phyloP scores from a whole-genome alignment of 495 filamentous ascomycete species.

The Penicillium macrosclerotiorum region DNA sequence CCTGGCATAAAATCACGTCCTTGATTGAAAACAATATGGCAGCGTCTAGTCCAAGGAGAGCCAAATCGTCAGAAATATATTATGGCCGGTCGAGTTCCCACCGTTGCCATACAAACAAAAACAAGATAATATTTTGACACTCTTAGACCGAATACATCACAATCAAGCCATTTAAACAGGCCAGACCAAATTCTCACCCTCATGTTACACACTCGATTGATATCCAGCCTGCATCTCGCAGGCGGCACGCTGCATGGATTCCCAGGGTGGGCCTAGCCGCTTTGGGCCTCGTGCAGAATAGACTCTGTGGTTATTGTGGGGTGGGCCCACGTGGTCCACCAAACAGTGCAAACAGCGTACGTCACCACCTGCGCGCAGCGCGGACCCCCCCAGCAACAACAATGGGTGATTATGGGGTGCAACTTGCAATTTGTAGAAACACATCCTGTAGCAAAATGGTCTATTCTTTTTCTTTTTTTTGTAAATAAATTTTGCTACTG shows the following conservation, averaged over 20 bases:
- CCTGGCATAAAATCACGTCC: too few relatives aligned
- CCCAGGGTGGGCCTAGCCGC: slow-evolving; percentile 21
- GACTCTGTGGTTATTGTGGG: slow-evolving; percentile 35
- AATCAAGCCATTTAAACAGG: too few relatives aligned
- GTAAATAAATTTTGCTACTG: not conserved
- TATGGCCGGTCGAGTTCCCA: too few relatives aligned
- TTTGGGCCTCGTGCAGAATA: slow-evolving; percentile 27
- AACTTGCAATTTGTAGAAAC: too few relatives aligned
- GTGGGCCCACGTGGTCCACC: slow-evolving; percentile 33
- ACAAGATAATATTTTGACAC: too few relatives aligned
- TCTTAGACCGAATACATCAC: not conserved
- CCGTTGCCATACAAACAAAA: too few relatives aligned
- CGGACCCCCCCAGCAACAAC: not conserved
- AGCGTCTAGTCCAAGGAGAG: too few relatives aligned
- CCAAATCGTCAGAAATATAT: too few relatives aligned
- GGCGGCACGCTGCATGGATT: slow-evolving; percentile 24
- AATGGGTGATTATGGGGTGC: too few relatives aligned
- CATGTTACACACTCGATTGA: slow-evolving; percentile 4
- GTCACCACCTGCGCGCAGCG: slow-evolving; percentile 19
- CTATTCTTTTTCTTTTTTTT: not conserved
- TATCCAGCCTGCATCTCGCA: slow-evolving; percentile 22
- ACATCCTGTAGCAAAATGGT: not conserved
- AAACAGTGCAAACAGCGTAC: slow-evolving; percentile 32
- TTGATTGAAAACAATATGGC: too few relatives aligned
- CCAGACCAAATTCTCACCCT: too few relatives aligned